phyloP scores from a whole-genome alignment of 78 protist genomes.

The Chrysochromulina parva region DNA sequence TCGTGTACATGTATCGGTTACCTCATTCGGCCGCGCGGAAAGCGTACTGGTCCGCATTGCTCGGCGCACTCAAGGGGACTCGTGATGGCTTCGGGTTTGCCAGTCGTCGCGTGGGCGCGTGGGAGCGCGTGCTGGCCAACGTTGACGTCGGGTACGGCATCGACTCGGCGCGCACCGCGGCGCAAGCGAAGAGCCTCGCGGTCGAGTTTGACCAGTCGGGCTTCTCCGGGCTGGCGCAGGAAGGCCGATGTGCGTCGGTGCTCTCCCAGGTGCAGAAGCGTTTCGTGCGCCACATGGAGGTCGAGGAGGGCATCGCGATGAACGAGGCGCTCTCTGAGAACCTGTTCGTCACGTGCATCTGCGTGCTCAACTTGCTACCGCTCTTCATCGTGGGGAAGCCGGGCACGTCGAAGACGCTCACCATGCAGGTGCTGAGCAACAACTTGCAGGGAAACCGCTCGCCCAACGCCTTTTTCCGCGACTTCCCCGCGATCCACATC shows the following conservation, averaged over 20 bases:
- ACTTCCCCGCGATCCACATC: neutral
- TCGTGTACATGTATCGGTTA: neutral
- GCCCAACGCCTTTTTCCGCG: neutral
- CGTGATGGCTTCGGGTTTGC: too few relatives aligned
- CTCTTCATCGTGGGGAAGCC: conserved; percentile 15
- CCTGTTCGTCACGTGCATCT: neutral
- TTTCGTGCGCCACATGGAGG: neutral
- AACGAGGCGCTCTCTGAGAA: conserved; percentile 7
- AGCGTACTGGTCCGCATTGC: neutral
- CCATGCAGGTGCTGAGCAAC: neutral
- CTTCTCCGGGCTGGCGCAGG: neutral
- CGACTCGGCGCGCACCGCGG: too few relatives aligned
- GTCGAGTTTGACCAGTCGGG: neutral
- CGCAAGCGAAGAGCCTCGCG: too few relatives aligned
- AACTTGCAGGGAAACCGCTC: conserved; percentile 10
- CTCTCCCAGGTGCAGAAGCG: neutral
- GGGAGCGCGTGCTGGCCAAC: neutral
- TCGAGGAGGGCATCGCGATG: neutral
- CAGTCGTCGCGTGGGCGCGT: neutral
- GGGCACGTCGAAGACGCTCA: neutral
- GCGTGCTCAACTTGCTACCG: neutral
- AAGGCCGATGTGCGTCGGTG: neutral
- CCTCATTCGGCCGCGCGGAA: neutral
- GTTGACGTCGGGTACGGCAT: too few relatives aligned
- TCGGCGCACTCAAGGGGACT: neutral